Percentiles rank a stretch among this genome's conserved stretches.
These are phyloP conservation scores for Chaetomium globosum DNA, from an alignment of 2,329 filamentous ascomycete species.

Conservation along the genomic window DNA sequence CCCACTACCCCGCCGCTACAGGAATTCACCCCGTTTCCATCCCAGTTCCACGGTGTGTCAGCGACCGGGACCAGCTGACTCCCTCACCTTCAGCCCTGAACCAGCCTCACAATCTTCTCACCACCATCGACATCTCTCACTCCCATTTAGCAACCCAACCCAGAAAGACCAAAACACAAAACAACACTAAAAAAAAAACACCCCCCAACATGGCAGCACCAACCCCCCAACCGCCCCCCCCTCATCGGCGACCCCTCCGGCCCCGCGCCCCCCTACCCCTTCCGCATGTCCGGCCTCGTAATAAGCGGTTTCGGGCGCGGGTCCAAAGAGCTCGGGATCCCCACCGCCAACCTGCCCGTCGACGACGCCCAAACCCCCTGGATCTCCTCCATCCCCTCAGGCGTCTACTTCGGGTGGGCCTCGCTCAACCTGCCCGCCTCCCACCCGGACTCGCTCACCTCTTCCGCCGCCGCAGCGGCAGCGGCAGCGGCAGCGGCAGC, in stretches of 20 bases:
- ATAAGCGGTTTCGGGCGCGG: constrained; percentile 93
- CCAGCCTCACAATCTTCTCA: neutral
- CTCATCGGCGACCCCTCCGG: constrained; percentile 74
- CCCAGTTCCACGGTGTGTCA: constrained; percentile 13
- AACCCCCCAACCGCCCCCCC: constrained; percentile 55
- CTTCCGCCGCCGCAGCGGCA: neutral
- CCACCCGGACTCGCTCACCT: constrained; percentile 48
- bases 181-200: neutral
- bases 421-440: constrained; percentile 63
- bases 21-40: constrained; percentile 27
- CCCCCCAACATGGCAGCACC: constrained; percentile 22
- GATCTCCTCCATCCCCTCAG: constrained; percentile 67
- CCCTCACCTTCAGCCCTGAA: neutral
- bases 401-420: constrained; percentile 94
- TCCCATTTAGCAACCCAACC: neutral
- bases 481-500: neutral
- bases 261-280: constrained; percentile 77
- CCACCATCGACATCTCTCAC: neutral
- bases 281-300: constrained; percentile 81
- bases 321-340: constrained; percentile 95
- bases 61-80: neutral
- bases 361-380: constrained; percentile 61
- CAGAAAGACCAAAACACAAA: neutral
- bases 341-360: constrained; percentile 88
- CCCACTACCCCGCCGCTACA: constrained; percentile 29